A percentile compares a stretch with the other conserved stretches of the same genome.
These are phyloP conservation scores for Aspergillus sp. DNA, from an alignment of 2,329 filamentous ascomycete genomes.

Conservation along the genomic window DNA sequence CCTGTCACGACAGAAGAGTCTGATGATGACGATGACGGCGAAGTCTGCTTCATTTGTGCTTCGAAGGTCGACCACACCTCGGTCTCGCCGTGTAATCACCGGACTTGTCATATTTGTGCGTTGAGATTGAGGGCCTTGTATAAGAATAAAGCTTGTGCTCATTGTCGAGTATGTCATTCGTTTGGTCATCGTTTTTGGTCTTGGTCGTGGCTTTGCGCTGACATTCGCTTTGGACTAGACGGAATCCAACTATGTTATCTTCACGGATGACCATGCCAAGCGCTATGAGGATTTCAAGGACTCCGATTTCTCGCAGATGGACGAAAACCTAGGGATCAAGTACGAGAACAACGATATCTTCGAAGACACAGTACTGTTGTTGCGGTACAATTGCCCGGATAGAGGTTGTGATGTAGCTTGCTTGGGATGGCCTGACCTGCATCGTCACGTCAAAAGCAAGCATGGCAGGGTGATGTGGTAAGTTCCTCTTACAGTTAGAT, in stretches of 20 bases:
- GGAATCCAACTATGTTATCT: constrained; percentile 71
- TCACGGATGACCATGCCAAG: constrained; percentile 82
- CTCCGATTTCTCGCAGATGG: constrained; percentile 72
- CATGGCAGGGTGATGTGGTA: constrained; percentile 86
- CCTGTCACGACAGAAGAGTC: constrained; percentile 26
- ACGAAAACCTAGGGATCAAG: constrained; percentile 85
- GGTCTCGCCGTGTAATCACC: constrained; percentile 91
- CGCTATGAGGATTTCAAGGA: constrained; percentile 80
- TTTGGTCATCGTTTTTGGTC: neutral
- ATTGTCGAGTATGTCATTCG: constrained; percentile 72
- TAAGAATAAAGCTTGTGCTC: constrained; percentile 94
- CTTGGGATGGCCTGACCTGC: constrained; percentile 74
- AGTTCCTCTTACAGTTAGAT: constrained; percentile 27
- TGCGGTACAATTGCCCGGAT: constrained; percentile 95
- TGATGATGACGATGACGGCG: constrained; percentile 64
- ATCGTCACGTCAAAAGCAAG: constrained; percentile 75
- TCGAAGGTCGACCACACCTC: constrained; percentile 85
- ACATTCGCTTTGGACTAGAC: constrained; percentile 32
- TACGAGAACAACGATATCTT: constrained; percentile 89
- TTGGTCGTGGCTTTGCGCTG: constrained; percentile 6
- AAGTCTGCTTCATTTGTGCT: constrained; percentile 97
- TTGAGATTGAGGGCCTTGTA: constrained; percentile 89
- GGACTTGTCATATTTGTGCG: constrained; percentile 94
- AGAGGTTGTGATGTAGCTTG: constrained; percentile 81
- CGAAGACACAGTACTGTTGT: constrained; percentile 81